Base-by-base conservation (phyloP, 202 grass and related monocot species). In the Schoenoplectus tabernaemontani region DNA sequence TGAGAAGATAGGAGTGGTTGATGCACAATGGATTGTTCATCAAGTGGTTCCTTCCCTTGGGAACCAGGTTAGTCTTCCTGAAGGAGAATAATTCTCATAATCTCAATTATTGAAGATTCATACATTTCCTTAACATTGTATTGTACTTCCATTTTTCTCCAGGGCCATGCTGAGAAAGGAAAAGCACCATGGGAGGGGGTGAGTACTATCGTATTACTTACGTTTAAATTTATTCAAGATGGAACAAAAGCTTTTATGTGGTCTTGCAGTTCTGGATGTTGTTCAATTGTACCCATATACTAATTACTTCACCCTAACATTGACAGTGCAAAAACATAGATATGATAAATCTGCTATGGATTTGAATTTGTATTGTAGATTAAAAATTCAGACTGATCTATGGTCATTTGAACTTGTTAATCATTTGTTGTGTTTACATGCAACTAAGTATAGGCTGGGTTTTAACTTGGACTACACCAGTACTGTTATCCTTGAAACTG, bases 11-110 rank as follows among this genome's bases (percentile, higher is more conserved):
- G 91, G 93, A 81, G 93, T 93, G 69, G 90, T 97, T 34, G 93
- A 97, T 76, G 86, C 93, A 87, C 90, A 97, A 56, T 97, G 93
- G 93, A 97, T 97, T 80, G 93, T 91, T 87, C 90, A 97, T 82
- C 91, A 97, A 86, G 84, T 83, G 79, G 85, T 97, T 82, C 91
- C 93, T 72, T 93, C 93, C 77, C 93, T 93, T 42, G 91, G 88
- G 24, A 97, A 97, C 76, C 88, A 97, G 93, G 93, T 92, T 80
- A 76, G 48, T 47, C 8, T 61, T 33, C 34, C 32, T 42, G 56
- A 62, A 70, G 24, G 51, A 22, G 19, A 20, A 17, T 57, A 44
- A 44, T 78, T 38, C 4, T 47, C 28, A 20, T 19, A 23, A 19
- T 53, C 41, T 56, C 39, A 71, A 17, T 28, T 33, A 9, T 34